Percentiles rank a stretch among this genome's conserved stretches.
Evolutionary conservation across 352 stramenopile genomes (phyloP).

Genomic region (Globisporangium echinulatum): DNA sequence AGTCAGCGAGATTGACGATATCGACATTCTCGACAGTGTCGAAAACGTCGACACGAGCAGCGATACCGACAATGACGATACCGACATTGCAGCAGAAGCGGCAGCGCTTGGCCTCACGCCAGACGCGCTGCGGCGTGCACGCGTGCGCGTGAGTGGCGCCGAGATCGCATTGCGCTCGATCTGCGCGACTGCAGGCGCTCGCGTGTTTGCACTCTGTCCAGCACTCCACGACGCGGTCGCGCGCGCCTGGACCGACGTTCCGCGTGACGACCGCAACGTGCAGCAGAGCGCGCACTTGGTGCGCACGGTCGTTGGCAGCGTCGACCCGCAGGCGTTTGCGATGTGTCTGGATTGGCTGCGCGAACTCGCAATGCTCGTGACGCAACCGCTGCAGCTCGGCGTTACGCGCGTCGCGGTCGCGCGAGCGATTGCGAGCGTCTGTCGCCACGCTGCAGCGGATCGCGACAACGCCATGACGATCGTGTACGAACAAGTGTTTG

Average conservation of each 20-base stretch:
- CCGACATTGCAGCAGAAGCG: neutral
- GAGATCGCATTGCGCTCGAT: constrained; percentile 34
- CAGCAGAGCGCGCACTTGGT: constrained; percentile 52
- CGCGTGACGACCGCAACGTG: constrained; percentile 24
- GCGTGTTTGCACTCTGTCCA: constrained; percentile 28
- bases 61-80: neutral
- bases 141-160: constrained; percentile 37
- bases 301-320: constrained; percentile 23
- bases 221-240: constrained; percentile 28
- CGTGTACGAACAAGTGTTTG: constrained; percentile 48
- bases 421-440: constrained; percentile 41
- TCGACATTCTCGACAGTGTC: neutral
- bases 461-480: constrained; percentile 38
- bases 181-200: constrained; percentile 21
- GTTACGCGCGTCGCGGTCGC: constrained; percentile 29
- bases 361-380: constrained; percentile 20
- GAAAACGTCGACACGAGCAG: constrained; percentile 2
- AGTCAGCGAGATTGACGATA: neutral
- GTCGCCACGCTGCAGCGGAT: constrained; percentile 18
- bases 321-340: constrained; percentile 21
- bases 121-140: constrained; percentile 24
- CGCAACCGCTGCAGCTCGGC: constrained; percentile 16
- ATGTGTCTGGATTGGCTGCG: constrained; percentile 43
- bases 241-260: constrained; percentile 24
- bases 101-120: neutral